These are phyloP conservation scores for Laguncularia racemosa DNA, from an alignment of 345 rosid species.

Conservation along the genomic window DNA sequence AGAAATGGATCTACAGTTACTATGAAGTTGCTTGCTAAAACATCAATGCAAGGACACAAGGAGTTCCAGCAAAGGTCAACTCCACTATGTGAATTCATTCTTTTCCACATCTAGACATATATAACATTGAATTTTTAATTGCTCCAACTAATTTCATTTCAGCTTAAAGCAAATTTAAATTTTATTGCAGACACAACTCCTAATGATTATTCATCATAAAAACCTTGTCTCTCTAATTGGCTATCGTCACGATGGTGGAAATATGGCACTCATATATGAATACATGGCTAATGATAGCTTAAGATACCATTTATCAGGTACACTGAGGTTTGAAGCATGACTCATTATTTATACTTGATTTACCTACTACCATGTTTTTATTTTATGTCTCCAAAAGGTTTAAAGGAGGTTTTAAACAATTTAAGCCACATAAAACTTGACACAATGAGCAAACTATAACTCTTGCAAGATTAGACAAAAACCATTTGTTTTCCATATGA, in stretches of 20 bases:
- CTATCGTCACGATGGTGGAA: constrained; percentile 34
- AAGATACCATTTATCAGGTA: constrained; percentile 28
- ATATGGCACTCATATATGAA: constrained; percentile 36
- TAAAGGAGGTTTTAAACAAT: too few relatives aligned
- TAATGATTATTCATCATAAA: constrained; percentile 37
- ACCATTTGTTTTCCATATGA: too few relatives aligned
- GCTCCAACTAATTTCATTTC: not conserved
- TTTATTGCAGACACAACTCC: constrained; percentile 27
- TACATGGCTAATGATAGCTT: constrained; percentile 42
- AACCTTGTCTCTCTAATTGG: constrained; percentile 40
- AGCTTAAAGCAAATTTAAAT: not conserved
- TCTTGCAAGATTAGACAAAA: too few relatives aligned
- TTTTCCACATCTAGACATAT: not conserved
- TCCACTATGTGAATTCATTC: too few relatives aligned
- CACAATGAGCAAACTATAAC: too few relatives aligned
- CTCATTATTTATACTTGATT: not conserved
- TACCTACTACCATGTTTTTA: not conserved
- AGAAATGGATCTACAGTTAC: constrained; percentile 36
- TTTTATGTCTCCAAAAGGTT: not conserved
- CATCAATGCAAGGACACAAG: constrained; percentile 33
- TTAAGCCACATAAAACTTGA: too few relatives aligned
- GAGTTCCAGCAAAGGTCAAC: constrained; percentile 39
- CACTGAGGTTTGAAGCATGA: not conserved
- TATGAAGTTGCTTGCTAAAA: constrained; percentile 39
- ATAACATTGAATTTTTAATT: not conserved